These are phyloP conservation scores for Saccharomycopsis microspora DNA, from an alignment of 805 yeast genomes.

Conservation along the genomic window DNA sequence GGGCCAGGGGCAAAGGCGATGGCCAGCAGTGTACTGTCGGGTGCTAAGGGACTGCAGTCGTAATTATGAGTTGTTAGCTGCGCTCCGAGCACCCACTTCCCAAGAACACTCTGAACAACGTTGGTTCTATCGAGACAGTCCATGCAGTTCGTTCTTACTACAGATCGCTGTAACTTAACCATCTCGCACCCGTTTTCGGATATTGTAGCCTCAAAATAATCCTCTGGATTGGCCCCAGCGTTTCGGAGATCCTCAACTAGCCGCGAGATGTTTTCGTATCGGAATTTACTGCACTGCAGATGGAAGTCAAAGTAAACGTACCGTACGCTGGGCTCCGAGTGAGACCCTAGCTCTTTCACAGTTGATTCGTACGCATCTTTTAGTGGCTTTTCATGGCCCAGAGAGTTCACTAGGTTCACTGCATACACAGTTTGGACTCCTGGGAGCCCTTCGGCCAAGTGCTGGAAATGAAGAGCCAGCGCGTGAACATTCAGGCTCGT, in stretches of 20 bases:
- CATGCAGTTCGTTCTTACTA: constrained; percentile 83
- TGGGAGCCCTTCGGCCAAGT: constrained; percentile 33
- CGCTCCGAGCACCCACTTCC: constrained; percentile 8
- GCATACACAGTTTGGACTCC: constrained; percentile 60
- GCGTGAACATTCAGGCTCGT: constrained; percentile 44
- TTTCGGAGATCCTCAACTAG: constrained; percentile 55
- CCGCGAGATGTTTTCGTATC: constrained; percentile 80
- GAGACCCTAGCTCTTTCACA: constrained; percentile 27
- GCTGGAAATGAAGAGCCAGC: constrained; percentile 65
- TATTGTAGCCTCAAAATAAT: constrained; percentile 41
- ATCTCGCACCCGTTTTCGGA: background rate
- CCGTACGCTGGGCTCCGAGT: constrained; percentile 26
- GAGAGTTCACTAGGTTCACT: constrained; percentile 85
- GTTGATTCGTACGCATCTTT: constrained; percentile 75
- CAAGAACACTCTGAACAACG: constrained; percentile 41
- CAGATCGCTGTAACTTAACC: no score
- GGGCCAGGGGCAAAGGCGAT: background rate
- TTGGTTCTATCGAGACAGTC: constrained; percentile 96
- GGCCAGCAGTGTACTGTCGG: no score
- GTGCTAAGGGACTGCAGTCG: background rate
- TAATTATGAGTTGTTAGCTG: background rate
- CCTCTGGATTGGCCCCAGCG: constrained; percentile 51
- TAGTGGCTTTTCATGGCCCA: constrained; percentile 85
- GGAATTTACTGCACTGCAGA: constrained; percentile 89
- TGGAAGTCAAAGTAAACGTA: constrained; percentile 95